A percentile compares a stretch with the other conserved stretches of the same genome.
These are phyloP conservation scores for Leptographium lundbergii DNA, from an alignment of 2,329 filamentous ascomycete species.

Conservation along the genomic window DNA sequence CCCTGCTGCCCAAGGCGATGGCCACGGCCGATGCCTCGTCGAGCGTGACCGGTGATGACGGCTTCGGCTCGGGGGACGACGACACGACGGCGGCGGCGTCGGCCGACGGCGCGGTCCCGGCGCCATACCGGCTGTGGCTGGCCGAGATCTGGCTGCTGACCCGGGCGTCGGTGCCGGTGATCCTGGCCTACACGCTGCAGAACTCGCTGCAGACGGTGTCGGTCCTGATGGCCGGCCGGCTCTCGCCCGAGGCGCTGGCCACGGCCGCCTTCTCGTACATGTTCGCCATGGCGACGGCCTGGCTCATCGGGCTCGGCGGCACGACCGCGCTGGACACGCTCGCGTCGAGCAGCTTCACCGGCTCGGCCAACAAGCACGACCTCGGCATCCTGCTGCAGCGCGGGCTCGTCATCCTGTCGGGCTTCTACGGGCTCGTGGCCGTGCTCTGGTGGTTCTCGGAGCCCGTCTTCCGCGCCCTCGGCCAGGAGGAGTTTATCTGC, in stretches of 20 bases:
- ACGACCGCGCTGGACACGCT: conserved; percentile 80
- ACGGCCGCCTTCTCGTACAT: conserved; percentile 83
- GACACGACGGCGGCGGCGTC: no score
- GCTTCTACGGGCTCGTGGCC: conserved; percentile 62
- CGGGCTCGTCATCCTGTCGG: conserved; percentile 56
- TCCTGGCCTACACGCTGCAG: conserved; percentile 73
- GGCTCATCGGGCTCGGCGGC: conserved; percentile 75
- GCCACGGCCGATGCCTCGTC: not conserved
- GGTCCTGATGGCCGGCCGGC: conserved; percentile 66
- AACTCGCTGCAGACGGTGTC: conserved; percentile 77
- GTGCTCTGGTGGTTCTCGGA: conserved; percentile 65
- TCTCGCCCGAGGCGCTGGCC: conserved; percentile 68
- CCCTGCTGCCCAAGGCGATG: conserved; percentile 4
- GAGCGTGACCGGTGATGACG: not conserved
- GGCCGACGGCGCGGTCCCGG: not conserved
- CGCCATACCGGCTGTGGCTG: conserved; percentile 21
- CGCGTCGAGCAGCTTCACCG: conserved; percentile 71
- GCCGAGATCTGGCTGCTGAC: conserved; percentile 55
- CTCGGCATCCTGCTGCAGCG: conserved; percentile 69
- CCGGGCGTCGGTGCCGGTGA: conserved; percentile 61
- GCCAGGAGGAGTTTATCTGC: conserved; percentile 68
- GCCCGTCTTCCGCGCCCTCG: conserved; percentile 58
- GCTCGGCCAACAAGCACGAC: conserved; percentile 64
- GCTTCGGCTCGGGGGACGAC: not conserved
- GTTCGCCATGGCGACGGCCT: conserved; percentile 83